These are phyloP conservation scores for Epithemia pelagica DNA, from an alignment of 108 stramenopile species.

Conservation along the genomic window DNA sequence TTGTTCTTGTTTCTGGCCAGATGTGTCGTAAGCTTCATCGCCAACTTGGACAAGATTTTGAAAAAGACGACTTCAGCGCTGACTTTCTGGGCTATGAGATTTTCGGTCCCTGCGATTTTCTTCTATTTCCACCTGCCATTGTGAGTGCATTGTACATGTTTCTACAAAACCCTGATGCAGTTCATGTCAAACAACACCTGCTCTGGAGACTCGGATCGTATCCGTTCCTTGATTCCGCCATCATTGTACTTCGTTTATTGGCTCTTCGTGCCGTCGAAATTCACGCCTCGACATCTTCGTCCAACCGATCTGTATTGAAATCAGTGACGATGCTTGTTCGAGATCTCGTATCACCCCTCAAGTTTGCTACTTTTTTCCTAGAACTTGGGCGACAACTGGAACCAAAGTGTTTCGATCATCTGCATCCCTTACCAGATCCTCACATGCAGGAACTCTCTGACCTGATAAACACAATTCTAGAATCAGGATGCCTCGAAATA, in stretches of 20 bases:
- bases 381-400: conserved; percentile 4
- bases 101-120: conserved; percentile 18
- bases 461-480: background rate
- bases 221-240: background rate
- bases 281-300: background rate
- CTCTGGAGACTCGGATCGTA: background rate
- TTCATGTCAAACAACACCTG: background rate
- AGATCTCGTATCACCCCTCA: background rate
- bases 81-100: conserved; percentile 16
- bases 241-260: background rate
- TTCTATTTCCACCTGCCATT: conserved; percentile 2
- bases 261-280: background rate
- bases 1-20: conserved; percentile 23
- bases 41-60: conserved; percentile 10
- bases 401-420: background rate
- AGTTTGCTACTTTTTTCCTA: background rate
- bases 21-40: conserved; percentile 13
- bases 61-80: conserved; percentile 9
- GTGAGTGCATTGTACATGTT: background rate
- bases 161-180: background rate
- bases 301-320: background rate
- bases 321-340: background rate
- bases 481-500: background rate
- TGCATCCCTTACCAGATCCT: background rate
- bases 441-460: background rate